Base-by-base conservation (phyloP, 1,284 basidiomycete genomes). In the Microbotryomycetes sp. region DNA sequence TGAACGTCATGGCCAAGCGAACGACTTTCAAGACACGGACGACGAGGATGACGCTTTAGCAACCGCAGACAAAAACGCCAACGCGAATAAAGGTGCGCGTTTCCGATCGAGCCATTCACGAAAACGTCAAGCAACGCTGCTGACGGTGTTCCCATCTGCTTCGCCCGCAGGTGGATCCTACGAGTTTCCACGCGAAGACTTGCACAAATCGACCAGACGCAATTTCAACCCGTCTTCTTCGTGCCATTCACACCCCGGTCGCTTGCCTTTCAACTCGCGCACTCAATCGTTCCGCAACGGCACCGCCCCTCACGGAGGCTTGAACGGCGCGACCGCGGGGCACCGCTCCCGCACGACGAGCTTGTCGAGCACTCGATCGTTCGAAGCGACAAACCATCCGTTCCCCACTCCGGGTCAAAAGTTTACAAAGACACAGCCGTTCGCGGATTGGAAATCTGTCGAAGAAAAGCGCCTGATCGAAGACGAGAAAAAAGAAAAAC, bases 401-500 rank as follows among this genome's bases (percentile, higher is more conserved):
- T 72, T 72, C 66, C 71, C 70, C 49, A 71, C 69, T 2, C 71
- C 70, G 4, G 70, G 71, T 23, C 57, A 66, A 41, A 41, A 41
- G 35, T 41, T 41, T 41, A 41, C 58, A 72, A 72, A 61, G 21
- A 48, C 28, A 57, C 52, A 23, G 28, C 62, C 61, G 29, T 70
- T 72, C 49, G 69, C 70, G 45, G 68, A 70, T 27, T 72, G 68
- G 51, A 71, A 71, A 60, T 65, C 61, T n/a, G 54, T 96, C 29
- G 76, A 78, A 63, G 76, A 78, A 64, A 64, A 65, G 60, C 69
- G 76, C n/a, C 71, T 78, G 18, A 77, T 83, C 50, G 84, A 89
- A 71, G 85, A 87, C 65, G 81, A 79, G 61, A 75, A 78, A 59
- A 84, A 84, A 70, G 80, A 83, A 65, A 78, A 80, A 47, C 91